Percentiles rank a stretch among this genome's conserved stretches.
Evolutionary conservation across 2,329 filamentous ascomycete genomes (phyloP).

Genomic region (Calonectria pauciramosa): DNA sequence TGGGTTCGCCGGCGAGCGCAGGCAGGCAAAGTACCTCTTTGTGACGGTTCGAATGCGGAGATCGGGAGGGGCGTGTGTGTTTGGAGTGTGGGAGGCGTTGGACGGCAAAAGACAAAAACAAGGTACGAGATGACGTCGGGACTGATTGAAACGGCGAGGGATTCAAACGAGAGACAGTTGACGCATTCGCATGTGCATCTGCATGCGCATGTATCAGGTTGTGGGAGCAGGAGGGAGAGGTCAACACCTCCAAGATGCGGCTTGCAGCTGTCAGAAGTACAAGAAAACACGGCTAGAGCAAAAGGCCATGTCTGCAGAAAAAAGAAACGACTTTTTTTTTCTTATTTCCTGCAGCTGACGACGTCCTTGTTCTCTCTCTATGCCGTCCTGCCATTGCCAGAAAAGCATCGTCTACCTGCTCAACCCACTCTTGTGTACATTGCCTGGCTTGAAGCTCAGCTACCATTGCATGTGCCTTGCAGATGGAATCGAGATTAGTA

Average conservation of each 20-base stretch:
- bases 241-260: background rate
- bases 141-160: constrained; percentile 2
- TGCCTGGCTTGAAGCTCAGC: constrained; percentile 9
- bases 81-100: background rate
- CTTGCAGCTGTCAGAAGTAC: background rate
- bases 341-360: background rate
- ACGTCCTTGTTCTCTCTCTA: background rate
- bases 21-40: background rate
- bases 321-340: background rate
- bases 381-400: background rate
- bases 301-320: background rate
- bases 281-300: background rate
- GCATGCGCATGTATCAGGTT: constrained; percentile 8
- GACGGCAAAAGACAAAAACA: background rate
- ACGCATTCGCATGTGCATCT: constrained; percentile 2
- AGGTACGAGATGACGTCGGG: constrained; percentile 7
- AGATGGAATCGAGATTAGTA: constrained; percentile 24
- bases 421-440: background rate
- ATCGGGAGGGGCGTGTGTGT: background rate
- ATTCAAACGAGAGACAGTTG: background rate
- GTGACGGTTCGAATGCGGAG: background rate
- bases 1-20: background rate
- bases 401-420: background rate
- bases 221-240: background rate
- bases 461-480: constrained; percentile 12